A percentile compares a stretch with the other conserved stretches of the same genome.
These are phyloP conservation scores for Lophiotrema nucula DNA, from an alignment of 495 filamentous ascomycete species.

Conservation along the genomic window DNA sequence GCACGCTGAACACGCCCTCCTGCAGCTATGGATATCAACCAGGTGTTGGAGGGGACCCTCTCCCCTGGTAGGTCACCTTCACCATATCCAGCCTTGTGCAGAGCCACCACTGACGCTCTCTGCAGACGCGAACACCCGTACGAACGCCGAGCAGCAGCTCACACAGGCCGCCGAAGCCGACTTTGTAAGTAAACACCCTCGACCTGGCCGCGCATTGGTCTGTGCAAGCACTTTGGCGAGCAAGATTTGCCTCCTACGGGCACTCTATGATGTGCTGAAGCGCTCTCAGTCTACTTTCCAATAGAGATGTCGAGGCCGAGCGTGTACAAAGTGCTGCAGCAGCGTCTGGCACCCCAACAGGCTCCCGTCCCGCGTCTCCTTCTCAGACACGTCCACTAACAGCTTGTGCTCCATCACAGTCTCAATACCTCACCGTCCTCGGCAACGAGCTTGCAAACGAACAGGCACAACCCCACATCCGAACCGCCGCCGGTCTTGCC, in stretches of 20 bases:
- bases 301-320: too few relatives aligned
- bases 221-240: too few relatives aligned
- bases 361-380: slow-evolving; percentile 9
- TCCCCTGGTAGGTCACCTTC: slow-evolving; percentile 68
- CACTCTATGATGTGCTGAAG: too few relatives aligned
- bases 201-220: slow-evolving; percentile 24
- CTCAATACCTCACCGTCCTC: slow-evolving; percentile 85
- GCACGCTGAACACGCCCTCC: slow-evolving; percentile 8
- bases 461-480: slow-evolving; percentile 72
- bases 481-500: slow-evolving; percentile 90
- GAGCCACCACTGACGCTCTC: slow-evolving; percentile 34
- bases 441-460: slow-evolving; percentile 93
- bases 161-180: slow-evolving; percentile 71
- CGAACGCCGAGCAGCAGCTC: slow-evolving; percentile 90
- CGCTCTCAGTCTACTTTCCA: too few relatives aligned
- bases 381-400: slow-evolving; percentile 19
- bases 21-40: slow-evolving; percentile 68
- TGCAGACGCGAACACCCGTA: slow-evolving; percentile 82
- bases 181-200: slow-evolving; percentile 14
- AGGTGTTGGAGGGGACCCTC: slow-evolving; percentile 88
- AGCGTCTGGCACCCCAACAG: slow-evolving; percentile 3
- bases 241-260: too few relatives aligned
- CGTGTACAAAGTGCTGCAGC: too few relatives aligned
- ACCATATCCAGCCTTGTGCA: slow-evolving; percentile 32
- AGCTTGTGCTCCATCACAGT: slow-evolving; percentile 52